These are phyloP conservation scores for Dillenia turbinata DNA, from an alignment of 164 flowering plant species.

Conservation along the genomic window DNA sequence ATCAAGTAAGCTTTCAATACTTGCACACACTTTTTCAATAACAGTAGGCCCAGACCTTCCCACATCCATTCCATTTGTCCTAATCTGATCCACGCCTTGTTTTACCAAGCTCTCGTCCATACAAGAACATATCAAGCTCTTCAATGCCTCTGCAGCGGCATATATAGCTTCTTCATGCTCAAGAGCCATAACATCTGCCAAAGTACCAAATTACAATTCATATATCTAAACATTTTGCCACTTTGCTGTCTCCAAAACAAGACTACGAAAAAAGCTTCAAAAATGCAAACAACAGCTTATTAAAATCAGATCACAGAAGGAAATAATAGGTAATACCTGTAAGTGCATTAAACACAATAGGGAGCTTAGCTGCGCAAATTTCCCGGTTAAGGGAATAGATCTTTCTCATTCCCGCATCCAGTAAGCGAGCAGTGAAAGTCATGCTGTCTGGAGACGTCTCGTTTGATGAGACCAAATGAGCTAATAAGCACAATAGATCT, in stretches of 20 bases:
- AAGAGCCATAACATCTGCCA: slow-evolving; percentile 70
- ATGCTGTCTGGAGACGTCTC: slow-evolving; percentile 70
- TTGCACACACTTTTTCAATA: slow-evolving; percentile 80
- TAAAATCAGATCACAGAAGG: neutral
- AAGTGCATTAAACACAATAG: slow-evolving; percentile 62
- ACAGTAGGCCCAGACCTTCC: slow-evolving; percentile 61
- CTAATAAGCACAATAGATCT: slow-evolving; percentile 64
- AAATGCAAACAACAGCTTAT: neutral
- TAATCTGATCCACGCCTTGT: slow-evolving; percentile 63
- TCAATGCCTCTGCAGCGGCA: slow-evolving; percentile 68
- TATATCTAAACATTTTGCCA: neutral
- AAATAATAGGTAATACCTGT: slow-evolving; percentile 46
- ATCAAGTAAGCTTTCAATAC: slow-evolving; percentile 74
- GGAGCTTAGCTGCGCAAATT: slow-evolving; percentile 67
- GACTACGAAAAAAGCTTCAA: neutral
- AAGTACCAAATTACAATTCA: neutral
- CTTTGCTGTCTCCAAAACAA: neutral
- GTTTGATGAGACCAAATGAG: slow-evolving; percentile 36
- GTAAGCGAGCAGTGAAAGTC: slow-evolving; percentile 71
- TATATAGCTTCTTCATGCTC: slow-evolving; percentile 79
- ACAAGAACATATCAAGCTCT: slow-evolving; percentile 59
- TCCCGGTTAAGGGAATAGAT: slow-evolving; percentile 57
- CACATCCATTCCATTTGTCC: slow-evolving; percentile 16
- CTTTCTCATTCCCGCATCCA: slow-evolving; percentile 71
- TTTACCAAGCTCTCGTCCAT: slow-evolving; percentile 73